Conservation (phyloP, 2,329 filamentous ascomycete genomes). For the Beauveria sp. region DNA sequence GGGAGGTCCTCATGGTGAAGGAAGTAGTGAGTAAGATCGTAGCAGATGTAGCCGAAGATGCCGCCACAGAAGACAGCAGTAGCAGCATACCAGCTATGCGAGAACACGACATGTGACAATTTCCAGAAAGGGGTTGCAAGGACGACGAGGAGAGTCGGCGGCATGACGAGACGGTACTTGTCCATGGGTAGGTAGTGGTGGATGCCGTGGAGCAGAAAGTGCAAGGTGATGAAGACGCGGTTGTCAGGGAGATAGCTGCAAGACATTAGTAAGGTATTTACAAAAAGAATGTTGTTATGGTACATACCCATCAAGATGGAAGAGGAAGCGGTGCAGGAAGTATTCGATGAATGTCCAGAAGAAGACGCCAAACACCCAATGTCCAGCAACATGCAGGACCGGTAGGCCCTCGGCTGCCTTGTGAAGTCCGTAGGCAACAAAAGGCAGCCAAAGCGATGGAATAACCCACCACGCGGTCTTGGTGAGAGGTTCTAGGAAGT, state of each 20-base stretch:
- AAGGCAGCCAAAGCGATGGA: conserved; percentile 78
- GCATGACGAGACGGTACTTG: conserved; percentile 94
- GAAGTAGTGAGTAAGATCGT: conserved; percentile 98
- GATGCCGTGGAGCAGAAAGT: conserved; percentile 93
- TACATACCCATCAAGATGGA: conserved; percentile 84
- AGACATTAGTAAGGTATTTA: conserved; percentile 20
- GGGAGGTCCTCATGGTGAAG: conserved; percentile 91
- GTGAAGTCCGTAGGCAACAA: conserved; percentile 63
- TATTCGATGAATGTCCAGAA: conserved; percentile 93
- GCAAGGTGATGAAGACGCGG: conserved; percentile 71
- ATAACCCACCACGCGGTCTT: conserved; percentile 93
- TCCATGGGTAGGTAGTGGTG: conserved; percentile 99
- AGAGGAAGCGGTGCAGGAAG: conserved; percentile 77
- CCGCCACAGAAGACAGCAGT: conserved; percentile 78
- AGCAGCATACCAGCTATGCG: conserved; percentile 76
- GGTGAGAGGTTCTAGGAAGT: conserved; percentile 95
- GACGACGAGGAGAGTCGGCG: conserved; percentile 74
- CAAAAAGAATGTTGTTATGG: not conserved
- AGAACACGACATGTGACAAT: conserved; percentile 75
- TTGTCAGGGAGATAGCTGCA: conserved; percentile 82
- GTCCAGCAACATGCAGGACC: conserved; percentile 41
- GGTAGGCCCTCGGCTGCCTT: conserved; percentile 56
- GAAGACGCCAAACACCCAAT: conserved; percentile 63
- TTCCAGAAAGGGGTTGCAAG: conserved; percentile 90
- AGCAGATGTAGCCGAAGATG: conserved; percentile 91